Conservation (phyloP, 2,329 filamentous ascomycete genomes). For the Escovopsis sp. region DNA sequence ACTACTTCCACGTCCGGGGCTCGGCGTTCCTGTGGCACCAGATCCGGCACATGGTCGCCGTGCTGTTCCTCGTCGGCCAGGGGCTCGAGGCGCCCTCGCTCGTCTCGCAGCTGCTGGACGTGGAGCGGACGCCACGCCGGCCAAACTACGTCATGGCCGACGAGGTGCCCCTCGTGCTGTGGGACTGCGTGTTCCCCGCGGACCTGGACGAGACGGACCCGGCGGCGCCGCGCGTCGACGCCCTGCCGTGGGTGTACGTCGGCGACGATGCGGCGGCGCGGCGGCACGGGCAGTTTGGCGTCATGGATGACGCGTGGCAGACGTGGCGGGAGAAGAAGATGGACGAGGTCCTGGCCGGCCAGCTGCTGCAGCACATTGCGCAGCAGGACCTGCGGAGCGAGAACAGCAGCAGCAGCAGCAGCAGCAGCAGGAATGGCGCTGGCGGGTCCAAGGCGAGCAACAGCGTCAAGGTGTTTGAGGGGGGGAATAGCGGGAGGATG, state of each 20-base stretch:
- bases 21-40: slow-evolving; percentile 97
- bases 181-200: slow-evolving; percentile 81
- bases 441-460: slow-evolving; percentile 18
- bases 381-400: slow-evolving; percentile 17
- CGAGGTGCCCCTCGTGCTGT: slow-evolving; percentile 80
- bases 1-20: slow-evolving; percentile 77
- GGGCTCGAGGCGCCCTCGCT: slow-evolving; percentile 64
- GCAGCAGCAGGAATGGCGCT: background rate
- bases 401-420: background rate
- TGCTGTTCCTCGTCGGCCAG: slow-evolving; percentile 88
- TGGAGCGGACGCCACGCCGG: slow-evolving; percentile 53
- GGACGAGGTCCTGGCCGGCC: slow-evolving; percentile 69
- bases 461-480: slow-evolving; percentile 33
- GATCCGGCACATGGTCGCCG: slow-evolving; percentile 82
- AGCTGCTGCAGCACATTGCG: slow-evolving; percentile 51
- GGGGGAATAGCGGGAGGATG: slow-evolving; percentile 35
- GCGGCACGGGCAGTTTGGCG: slow-evolving; percentile 49
- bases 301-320: slow-evolving; percentile 66
- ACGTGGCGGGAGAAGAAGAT: slow-evolving; percentile 76
- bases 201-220: slow-evolving; percentile 19
- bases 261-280: slow-evolving; percentile 47
- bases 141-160: slow-evolving; percentile 85
- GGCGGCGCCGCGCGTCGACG: slow-evolving; percentile 16
- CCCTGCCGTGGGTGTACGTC: slow-evolving; percentile 64
- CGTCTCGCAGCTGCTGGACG: slow-evolving; percentile 61